phyloP scores from a whole-genome alignment of 768 basidiomycete genomes.

The Tulasnella sp. region DNA sequence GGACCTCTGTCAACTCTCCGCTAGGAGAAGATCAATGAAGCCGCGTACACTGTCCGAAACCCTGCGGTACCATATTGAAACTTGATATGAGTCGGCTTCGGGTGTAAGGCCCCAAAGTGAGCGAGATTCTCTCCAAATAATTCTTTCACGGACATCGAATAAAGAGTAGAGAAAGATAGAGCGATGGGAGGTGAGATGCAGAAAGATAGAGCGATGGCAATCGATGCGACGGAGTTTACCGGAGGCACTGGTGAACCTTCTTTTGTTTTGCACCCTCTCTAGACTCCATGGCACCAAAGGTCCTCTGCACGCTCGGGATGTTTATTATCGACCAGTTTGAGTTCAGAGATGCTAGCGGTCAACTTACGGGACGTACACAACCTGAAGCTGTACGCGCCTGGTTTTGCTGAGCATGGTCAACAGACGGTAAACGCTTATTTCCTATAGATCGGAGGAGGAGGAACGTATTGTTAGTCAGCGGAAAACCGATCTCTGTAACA shows the following conservation, averaged over 20 bases:
- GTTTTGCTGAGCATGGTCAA: neutral
- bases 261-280: too few relatives aligned
- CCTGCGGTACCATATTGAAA: conserved; percentile 93
- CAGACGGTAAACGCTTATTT: neutral
- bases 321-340: conserved; percentile 83
- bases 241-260: too few relatives aligned
- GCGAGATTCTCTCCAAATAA: too few relatives aligned
- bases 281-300: neutral
- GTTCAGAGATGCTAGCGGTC: conserved; percentile 47
- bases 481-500: neutral
- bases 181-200: too few relatives aligned
- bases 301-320: conserved; percentile 50
- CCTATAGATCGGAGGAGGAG: conserved; percentile 75
- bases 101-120: conserved; percentile 32
- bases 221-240: too few relatives aligned
- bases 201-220: too few relatives aligned
- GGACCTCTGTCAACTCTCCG: conserved; percentile 16
- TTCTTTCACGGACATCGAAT: too few relatives aligned
- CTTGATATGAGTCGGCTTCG: conserved; percentile 54
- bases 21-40: conserved; percentile 9
- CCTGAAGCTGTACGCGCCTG: conserved; percentile 39
- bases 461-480: conserved; percentile 34
- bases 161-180: too few relatives aligned
- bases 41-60: conserved; percentile 76
- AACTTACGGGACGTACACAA: conserved; percentile 36